These are phyloP conservation scores for Xylariales sp. DNA, from an alignment of 2,329 filamentous ascomycete species.

Conservation along the genomic window DNA sequence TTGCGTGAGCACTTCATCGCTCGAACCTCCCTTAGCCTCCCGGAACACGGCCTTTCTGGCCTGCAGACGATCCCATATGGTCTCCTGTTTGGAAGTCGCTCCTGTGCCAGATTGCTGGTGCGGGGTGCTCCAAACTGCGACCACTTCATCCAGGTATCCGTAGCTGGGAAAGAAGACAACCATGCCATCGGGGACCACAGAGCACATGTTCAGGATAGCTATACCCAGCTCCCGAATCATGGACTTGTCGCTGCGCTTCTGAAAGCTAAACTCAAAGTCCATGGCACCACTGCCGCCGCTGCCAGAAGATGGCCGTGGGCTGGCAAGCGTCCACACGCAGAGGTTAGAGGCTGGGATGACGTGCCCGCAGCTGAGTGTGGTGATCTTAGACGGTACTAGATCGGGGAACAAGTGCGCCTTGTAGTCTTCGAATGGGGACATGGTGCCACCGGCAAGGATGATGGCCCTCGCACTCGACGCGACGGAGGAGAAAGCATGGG, in stretches of 20 bases:
- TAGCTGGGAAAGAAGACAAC: constrained; percentile 97
- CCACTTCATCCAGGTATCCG: constrained; percentile 75
- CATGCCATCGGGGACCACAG: constrained; percentile 77
- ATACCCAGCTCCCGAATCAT: constrained; percentile 74
- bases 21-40: constrained; percentile 49
- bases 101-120: constrained; percentile 17
- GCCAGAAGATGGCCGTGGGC: constrained; percentile 30
- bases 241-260: constrained; percentile 61
- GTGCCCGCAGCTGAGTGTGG: constrained; percentile 87
- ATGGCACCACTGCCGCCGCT: no score
- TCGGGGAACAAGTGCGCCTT: constrained; percentile 80
- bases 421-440: constrained; percentile 96
- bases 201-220: constrained; percentile 67
- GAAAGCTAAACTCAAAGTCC: constrained; percentile 83
- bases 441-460: constrained; percentile 89
- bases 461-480: constrained; percentile 81
- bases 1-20: constrained; percentile 66
- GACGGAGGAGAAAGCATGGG: constrained; percentile 84
- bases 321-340: constrained; percentile 67
- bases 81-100: constrained; percentile 8
- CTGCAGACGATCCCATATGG: constrained; percentile 56
- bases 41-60: constrained; percentile 59
- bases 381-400: constrained; percentile 57
- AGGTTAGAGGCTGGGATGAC: constrained; percentile 83
- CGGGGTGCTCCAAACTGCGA: constrained; percentile 60